These are phyloP conservation scores for Acanthamoeba healyi DNA, from an alignment of 208 protist genomes.

Conservation along the genomic window DNA sequence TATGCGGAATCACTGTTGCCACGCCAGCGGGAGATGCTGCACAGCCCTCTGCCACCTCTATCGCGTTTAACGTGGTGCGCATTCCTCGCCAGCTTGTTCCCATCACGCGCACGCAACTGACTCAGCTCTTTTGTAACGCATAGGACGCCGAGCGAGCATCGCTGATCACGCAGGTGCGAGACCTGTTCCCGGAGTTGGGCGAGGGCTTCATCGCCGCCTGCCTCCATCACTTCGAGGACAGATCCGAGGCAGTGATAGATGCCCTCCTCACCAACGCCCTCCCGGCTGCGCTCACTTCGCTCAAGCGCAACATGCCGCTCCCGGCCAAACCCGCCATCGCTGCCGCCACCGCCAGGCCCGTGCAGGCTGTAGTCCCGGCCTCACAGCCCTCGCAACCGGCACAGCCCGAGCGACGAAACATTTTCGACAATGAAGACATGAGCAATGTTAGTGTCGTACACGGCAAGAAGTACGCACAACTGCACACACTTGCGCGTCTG, in stretches of 20 bases:
- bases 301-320: conserved; percentile 69
- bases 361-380: neutral
- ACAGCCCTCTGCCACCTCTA: neutral
- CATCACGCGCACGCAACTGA: neutral
- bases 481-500: neutral
- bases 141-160: conserved; percentile 64
- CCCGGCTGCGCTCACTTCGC: neutral
- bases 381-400: neutral
- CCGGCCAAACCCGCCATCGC: conserved; percentile 1
- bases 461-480: conserved; percentile 8
- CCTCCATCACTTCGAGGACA: conserved; percentile 64
- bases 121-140: neutral
- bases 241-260: conserved; percentile 58
- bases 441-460: neutral
- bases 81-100: neutral
- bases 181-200: conserved; percentile 73
- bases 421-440: conserved; percentile 55
- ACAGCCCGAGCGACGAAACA: neutral
- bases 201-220: conserved; percentile 69
- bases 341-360: neutral
- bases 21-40: neutral
- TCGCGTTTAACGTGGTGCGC: conserved; percentile 62
- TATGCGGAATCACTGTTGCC: neutral
- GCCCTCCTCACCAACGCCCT: conserved; percentile 40
- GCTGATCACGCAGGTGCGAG: conserved; percentile 64